Base-by-base conservation (phyloP, 345 rosid genomes). In the Salix exigua region DNA sequence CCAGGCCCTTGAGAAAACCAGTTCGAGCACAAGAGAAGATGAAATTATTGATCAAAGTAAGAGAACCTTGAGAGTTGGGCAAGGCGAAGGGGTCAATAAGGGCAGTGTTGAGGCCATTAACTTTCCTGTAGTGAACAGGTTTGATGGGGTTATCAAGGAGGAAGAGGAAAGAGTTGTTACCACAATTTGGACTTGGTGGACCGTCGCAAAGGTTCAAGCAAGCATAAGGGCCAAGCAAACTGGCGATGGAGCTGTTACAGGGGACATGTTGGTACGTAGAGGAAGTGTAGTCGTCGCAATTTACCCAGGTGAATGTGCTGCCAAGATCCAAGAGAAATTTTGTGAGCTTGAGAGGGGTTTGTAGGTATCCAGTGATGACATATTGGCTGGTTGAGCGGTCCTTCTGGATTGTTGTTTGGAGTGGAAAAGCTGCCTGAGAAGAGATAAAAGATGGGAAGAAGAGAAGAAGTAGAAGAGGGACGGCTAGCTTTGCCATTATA, bases 271-370 rank as follows among this genome's bases (percentile, higher is more conserved):
- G 79, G 65, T 30, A 78, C 53, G 79, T 44, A 11, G 82, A 1
- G 70, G 84, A 82, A 61, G 60, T 64, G 82, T 71, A 78, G 58
- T 23, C 18, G 82, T 35, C 58, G 81, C 82, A 71, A 66, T 82
- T 69, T 44, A 75, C 33, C 84, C 84, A 78, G 51, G 81, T 63
- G 66, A 74, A 82, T 63, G 79, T 66, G 2, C 74, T 74, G 40
- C 82, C 81, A 8, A 82, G 73, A 50, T 80, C 86, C 48, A 82
- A 77, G 73, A 74, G 82, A 13, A 85, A 60, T 14, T 73, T 64
- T 53, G 75, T 64, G 71, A 67, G 77, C 11, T 74, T 82, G 50
- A 71, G 86, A 6, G 88, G 88, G 71, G 81, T 83, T 75, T 71
- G 74, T 4, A 81, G 75, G 77, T 70, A 40, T 61, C 74, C 44